Percentiles rank a stretch among this genome's conserved stretches.
These are phyloP conservation scores for Colletotrichum neosansevieriae DNA, from an alignment of 2,329 filamentous ascomycete genomes.

Conservation along the genomic window DNA sequence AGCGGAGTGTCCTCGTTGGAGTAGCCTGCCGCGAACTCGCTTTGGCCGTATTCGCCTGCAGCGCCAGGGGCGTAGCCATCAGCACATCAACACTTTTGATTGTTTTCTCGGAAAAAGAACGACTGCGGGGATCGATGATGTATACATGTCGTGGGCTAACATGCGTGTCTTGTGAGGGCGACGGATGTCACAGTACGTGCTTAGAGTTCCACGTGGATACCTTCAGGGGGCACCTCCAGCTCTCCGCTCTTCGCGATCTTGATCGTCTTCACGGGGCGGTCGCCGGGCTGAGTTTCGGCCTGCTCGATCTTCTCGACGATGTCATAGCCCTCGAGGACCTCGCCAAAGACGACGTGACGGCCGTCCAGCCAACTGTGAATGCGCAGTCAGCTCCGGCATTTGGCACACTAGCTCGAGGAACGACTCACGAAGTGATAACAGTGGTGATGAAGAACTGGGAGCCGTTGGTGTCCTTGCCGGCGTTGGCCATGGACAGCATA, in stretches of 20 bases:
- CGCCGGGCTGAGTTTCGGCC: conserved; percentile 71
- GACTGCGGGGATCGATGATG: conserved; percentile 20
- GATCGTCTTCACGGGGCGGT: conserved; percentile 77
- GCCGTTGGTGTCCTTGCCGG: conserved; percentile 87
- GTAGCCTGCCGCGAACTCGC: conserved; percentile 53
- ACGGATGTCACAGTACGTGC: conserved; percentile 48
- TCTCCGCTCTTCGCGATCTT: conserved; percentile 89
- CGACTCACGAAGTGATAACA: conserved; percentile 77
- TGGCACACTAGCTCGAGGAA: not conserved
- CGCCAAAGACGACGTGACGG: conserved; percentile 88
- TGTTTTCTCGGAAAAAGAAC: conserved; percentile 23
- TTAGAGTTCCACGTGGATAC: conserved; percentile 93
- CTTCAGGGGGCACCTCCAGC: conserved; percentile 86
- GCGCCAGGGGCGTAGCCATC: conserved; percentile 47
- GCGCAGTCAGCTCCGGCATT: conserved; percentile 21
- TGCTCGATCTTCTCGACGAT: conserved; percentile 84
- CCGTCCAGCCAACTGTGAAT: conserved; percentile 80
- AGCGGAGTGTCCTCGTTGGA: conserved; percentile 49
- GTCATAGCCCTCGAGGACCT: conserved; percentile 88
- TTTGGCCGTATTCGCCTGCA: conserved; percentile 51
- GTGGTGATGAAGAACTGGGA: conserved; percentile 95
- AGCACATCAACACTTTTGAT: conserved; percentile 49
- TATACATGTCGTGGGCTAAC: conserved; percentile 19
- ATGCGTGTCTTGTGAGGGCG: conserved; percentile 18
- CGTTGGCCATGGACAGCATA: conserved; percentile 87